Conservation (phyloP, 1,284 basidiomycete genomes). For the Veloboletus limbatus region DNA sequence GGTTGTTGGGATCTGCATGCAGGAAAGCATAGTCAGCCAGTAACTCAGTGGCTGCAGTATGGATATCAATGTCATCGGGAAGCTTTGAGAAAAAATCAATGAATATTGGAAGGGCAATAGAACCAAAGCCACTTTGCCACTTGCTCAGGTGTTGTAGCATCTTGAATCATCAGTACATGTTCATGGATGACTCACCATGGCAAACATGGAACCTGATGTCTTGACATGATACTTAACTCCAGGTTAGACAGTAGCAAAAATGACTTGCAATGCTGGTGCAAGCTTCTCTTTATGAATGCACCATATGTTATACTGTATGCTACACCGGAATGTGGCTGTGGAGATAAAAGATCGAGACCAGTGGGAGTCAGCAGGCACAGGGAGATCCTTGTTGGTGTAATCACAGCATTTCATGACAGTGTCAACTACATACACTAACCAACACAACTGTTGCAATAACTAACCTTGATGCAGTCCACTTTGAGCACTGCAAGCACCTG, state of each 20-base stretch:
- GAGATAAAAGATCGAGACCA: neutral
- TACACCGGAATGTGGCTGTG: slow-evolving; percentile 1
- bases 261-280: neutral
- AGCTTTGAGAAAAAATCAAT: slow-evolving; percentile 5
- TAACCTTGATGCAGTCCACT: too few relatives aligned
- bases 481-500: too few relatives aligned
- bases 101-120: slow-evolving; percentile 1
- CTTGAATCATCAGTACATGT: too few relatives aligned
- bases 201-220: neutral
- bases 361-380: neutral
- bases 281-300: neutral
- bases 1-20: too few relatives aligned
- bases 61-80: neutral
- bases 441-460: too few relatives aligned
- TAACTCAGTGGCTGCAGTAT: neutral
- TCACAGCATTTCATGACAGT: neutral
- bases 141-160: slow-evolving; percentile 2
- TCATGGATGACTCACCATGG: neutral
- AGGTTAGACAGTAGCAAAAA: slow-evolving; percentile 2
- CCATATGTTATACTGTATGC: neutral
- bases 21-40: too few relatives aligned
- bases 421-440: too few relatives aligned
- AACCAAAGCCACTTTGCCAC: slow-evolving; percentile 11
- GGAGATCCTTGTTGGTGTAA: slow-evolving; percentile 3
- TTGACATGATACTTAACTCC: slow-evolving; percentile 5